phyloP scores from a whole-genome alignment of 176 grass and related monocot species.

The Phoenix roebelenii region DNA sequence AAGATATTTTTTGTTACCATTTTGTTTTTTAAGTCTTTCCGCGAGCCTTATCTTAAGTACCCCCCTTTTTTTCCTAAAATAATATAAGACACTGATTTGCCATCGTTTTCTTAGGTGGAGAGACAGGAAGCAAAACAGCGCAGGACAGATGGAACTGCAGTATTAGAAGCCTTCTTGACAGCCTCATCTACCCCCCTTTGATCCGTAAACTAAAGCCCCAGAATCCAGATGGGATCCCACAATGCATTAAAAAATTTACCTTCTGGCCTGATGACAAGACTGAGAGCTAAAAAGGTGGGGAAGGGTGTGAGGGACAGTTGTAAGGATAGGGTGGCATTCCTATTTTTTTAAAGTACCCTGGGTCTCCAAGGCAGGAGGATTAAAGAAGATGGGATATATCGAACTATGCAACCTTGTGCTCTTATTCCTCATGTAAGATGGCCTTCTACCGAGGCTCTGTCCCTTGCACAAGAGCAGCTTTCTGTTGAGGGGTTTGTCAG shows the following conservation, averaged over 20 bases:
- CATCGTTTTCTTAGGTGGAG: too few relatives aligned
- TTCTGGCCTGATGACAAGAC: conserved; percentile 32
- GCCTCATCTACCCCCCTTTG: too few relatives aligned
- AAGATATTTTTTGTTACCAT: too few relatives aligned
- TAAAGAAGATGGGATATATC: background rate
- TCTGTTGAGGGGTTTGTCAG: conserved; percentile 3
- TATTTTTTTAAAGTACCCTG: conserved; percentile 44
- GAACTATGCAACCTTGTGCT: conserved; percentile 17
- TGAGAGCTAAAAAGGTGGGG: conserved; percentile 45
- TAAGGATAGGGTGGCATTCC: conserved; percentile 43
- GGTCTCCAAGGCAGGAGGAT: background rate
- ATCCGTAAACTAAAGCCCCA: too few relatives aligned
- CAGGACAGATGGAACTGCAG: too few relatives aligned
- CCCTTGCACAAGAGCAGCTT: background rate
- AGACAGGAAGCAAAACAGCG: too few relatives aligned
- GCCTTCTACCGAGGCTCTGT: too few relatives aligned
- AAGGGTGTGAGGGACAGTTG: conserved; percentile 48
- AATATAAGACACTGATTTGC: too few relatives aligned
- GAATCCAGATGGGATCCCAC: conserved; percentile 12
- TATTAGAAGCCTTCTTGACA: too few relatives aligned
- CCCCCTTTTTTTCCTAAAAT: too few relatives aligned
- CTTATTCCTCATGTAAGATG: conserved; percentile 9
- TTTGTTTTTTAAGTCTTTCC: too few relatives aligned
- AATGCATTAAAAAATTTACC: conserved; percentile 19
- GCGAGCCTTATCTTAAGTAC: too few relatives aligned